Evolutionary conservation across 1,139 yeast species (phyloP), one percentile per base, ranked within the genome.

Genomic region (Candida labiduridarum): DNA sequence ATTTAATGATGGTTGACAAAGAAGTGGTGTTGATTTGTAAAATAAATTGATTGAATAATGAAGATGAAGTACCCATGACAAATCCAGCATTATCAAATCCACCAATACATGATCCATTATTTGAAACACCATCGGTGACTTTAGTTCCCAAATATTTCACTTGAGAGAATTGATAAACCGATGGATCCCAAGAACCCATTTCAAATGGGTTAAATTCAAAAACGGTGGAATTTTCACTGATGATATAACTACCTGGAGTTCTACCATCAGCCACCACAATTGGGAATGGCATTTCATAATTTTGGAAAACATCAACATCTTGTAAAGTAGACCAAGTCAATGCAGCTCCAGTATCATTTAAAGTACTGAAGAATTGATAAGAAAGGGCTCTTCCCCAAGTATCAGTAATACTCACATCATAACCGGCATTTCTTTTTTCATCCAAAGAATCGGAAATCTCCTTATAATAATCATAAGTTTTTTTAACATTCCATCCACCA

Each of bases 351-450:
- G 80, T 82, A 55, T 82, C 79, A 35, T 77, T 65, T 29, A 54
- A 54, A 46, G 74, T 73, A 52, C 85, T 74, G 63, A 91, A 84
- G 64, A 87, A 86, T 68, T 89, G 96, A 61, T 85, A 81, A 0
- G 95, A 81, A 48, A 91, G 73, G 1, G 90, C 86, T 62, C 96
- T 76, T n/a, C 95, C 96, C 97, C 97, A 92, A 54, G 88, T 80
- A 71, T 91, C 97, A n/a, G 97, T 90, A 50, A 92, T 60, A 5
- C 92, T 82, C 33, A 84, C 72, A 48, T 86, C 84, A 68, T 79
- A 92, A 1, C 96, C 97, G 0, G 96, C 96, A 40, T 83, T 75
- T 52, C 73, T 69, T 68, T 92, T 91, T 41, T 61, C 83, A 27
- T 79, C 73, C 30, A 87, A 72, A 45, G 82, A 84, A 51, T 79